phyloP scores from a whole-genome alignment of 768 basidiomycete species.

The Chalciporus piperatus region DNA sequence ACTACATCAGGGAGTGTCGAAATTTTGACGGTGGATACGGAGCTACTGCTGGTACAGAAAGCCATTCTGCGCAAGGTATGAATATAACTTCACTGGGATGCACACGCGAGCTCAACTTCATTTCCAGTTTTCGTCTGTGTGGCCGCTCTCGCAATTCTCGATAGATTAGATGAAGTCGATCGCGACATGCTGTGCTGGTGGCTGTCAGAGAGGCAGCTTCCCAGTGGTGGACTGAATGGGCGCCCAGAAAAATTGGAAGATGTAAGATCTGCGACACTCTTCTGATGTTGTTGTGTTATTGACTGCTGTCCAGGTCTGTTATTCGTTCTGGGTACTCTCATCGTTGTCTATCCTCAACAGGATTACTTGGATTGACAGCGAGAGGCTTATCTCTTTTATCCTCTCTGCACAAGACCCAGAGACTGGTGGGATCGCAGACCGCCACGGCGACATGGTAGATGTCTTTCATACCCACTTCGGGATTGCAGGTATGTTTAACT shows the following conservation, averaged over 20 bases:
- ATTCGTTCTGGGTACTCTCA: slow-evolving; percentile 96
- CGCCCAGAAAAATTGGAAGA: slow-evolving; percentile 98
- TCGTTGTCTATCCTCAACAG: slow-evolving; percentile 81
- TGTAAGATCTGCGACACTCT: slow-evolving; percentile 39
- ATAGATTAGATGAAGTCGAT: slow-evolving; percentile 78
- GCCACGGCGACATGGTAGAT: slow-evolving; percentile 90
- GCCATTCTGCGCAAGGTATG: slow-evolving; percentile 86
- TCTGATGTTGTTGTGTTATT: neutral
- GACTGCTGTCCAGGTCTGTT: slow-evolving; percentile 72
- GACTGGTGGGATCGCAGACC: slow-evolving; percentile 89
- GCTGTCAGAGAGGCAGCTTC: slow-evolving; percentile 90
- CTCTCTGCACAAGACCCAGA: slow-evolving; percentile 88
- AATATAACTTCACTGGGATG: neutral
- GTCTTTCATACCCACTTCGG: slow-evolving; percentile 98
- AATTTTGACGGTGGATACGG: slow-evolving; percentile 99
- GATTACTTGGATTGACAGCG: slow-evolving; percentile 82
- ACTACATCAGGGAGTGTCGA: slow-evolving; percentile 71
- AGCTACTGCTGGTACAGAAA: slow-evolving; percentile 79
- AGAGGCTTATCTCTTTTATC: slow-evolving; percentile 78
- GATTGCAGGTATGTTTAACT: slow-evolving; percentile 58
- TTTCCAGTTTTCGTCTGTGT: slow-evolving; percentile 82
- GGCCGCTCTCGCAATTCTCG: slow-evolving; percentile 83
- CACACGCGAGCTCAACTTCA: neutral
- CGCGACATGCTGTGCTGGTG: slow-evolving; percentile 84
- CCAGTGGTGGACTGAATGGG: slow-evolving; percentile 92